Percentiles rank a stretch among this genome's conserved stretches.
These are phyloP conservation scores for Hypholoma fasciculare DNA, from an alignment of 768 basidiomycete species.

Conservation along the genomic window DNA sequence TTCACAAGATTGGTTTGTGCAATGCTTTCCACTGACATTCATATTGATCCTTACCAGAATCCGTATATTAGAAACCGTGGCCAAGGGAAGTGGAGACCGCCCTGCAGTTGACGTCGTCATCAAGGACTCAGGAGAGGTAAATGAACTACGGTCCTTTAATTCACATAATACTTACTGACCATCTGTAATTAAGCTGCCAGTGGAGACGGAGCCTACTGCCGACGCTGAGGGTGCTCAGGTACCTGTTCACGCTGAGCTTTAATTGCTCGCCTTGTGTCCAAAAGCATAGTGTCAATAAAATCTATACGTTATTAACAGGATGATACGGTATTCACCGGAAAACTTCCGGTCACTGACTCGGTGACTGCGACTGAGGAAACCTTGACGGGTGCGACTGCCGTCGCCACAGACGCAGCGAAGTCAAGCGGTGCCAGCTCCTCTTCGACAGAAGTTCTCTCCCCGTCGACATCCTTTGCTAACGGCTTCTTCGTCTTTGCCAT, in stretches of 20 bases:
- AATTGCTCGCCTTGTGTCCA: constrained; percentile 42
- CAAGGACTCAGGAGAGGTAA: constrained; percentile 85
- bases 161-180: background rate
- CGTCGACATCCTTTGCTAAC: constrained; percentile 23
- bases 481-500: constrained; percentile 40
- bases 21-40: background rate
- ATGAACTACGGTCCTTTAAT: constrained; percentile 1
- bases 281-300: constrained; percentile 53
- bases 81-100: constrained; percentile 69
- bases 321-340: constrained; percentile 19
- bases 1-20: constrained; percentile 65
- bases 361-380: constrained; percentile 16
- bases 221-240: constrained; percentile 83
- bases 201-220: constrained; percentile 50
- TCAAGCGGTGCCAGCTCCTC: constrained; percentile 7
- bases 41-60: constrained; percentile 2
- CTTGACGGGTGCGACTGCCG: constrained; percentile 11
- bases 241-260: constrained; percentile 94
- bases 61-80: constrained; percentile 60
- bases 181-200: constrained; percentile 30
- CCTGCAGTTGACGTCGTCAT: constrained; percentile 81
- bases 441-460: constrained; percentile 7
- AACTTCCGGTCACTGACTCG: constrained; percentile 10
- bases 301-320: constrained; percentile 50
- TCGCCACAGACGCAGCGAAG: constrained; percentile 8